Conservation (phyloP, 1,284 basidiomycete species). For the Fomitiporia mediterranea region DNA sequence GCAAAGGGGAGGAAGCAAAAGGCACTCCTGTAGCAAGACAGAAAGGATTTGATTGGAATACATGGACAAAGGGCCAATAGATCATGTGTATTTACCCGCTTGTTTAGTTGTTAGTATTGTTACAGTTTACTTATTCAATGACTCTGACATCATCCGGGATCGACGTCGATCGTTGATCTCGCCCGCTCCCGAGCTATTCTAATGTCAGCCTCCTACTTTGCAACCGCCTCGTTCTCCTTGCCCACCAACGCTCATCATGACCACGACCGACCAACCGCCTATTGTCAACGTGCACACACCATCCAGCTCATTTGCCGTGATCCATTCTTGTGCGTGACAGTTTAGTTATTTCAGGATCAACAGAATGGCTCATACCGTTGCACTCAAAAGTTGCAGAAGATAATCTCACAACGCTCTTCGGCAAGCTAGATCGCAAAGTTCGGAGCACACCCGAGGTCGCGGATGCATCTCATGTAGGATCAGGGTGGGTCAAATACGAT, state of each 20-base stretch:
- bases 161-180: not conserved
- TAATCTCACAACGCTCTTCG: slow-evolving; percentile 53
- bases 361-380: slow-evolving; percentile 15
- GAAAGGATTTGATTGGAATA: slow-evolving; percentile 13
- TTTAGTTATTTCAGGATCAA: not conserved
- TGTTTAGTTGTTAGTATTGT: not conserved
- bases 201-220: not conserved
- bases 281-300: slow-evolving; percentile 73
- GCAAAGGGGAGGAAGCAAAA: not conserved
- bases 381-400: slow-evolving; percentile 59
- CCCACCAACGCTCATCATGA: not conserved
- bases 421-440: slow-evolving; percentile 64
- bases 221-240: not conserved
- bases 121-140: not conserved
- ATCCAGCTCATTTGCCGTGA: slow-evolving; percentile 61
- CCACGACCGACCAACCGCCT: slow-evolving; percentile 21
- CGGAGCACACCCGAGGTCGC: slow-evolving; percentile 42
- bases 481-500: slow-evolving; percentile 79
- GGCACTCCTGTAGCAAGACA: not conserved
- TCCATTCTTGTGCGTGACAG: slow-evolving; percentile 58
- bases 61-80: slow-evolving; percentile 10
- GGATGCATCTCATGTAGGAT: slow-evolving; percentile 41
- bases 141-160: not conserved
- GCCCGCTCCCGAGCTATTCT: not conserved
- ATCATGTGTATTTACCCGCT: not conserved